phyloP scores from a whole-genome alignment of 169 alveolate species.

The Plasmodium inui region DNA sequence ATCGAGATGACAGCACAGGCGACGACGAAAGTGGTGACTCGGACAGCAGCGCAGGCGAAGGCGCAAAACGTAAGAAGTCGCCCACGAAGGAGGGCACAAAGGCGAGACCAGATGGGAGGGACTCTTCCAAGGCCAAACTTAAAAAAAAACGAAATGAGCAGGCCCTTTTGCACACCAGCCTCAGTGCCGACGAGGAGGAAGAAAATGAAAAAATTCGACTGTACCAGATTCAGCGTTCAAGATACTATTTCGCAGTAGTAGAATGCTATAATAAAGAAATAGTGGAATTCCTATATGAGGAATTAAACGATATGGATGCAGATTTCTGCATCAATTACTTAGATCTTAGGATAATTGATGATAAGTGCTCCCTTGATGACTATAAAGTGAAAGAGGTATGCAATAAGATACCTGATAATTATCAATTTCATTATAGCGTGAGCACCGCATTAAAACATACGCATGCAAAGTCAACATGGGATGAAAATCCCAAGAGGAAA shows the following conservation, averaged over 20 bases:
- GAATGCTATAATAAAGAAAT: slow-evolving; percentile 91
- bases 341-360: slow-evolving; percentile 96
- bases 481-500: slow-evolving; percentile 93
- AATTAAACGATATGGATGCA: slow-evolving; percentile 96
- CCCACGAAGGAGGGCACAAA: neutral
- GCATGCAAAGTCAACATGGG: slow-evolving; percentile 96
- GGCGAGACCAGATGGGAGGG: neutral
- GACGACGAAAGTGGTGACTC: neutral
- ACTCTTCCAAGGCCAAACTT: neutral
- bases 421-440: slow-evolving; percentile 90
- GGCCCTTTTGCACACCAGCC: slow-evolving; percentile 61
- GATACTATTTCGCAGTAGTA: slow-evolving; percentile 96
- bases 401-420: slow-evolving; percentile 90
- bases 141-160: slow-evolving; percentile 43
- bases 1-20: slow-evolving; percentile 37
- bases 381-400: slow-evolving; percentile 91
- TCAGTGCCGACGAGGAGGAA: slow-evolving; percentile 75
- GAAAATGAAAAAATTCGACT: slow-evolving; percentile 82
- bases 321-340: slow-evolving; percentile 93
- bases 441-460: slow-evolving; percentile 95
- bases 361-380: slow-evolving; percentile 91
- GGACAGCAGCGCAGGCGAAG: neutral
- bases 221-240: slow-evolving; percentile 89
- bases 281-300: slow-evolving; percentile 93
- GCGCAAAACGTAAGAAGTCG: neutral